A percentile compares a stretch with the other conserved stretches of the same genome.
These are phyloP conservation scores for Taphrina flavorubra DNA, from an alignment of 1,139 yeast species.

Conservation along the genomic window DNA sequence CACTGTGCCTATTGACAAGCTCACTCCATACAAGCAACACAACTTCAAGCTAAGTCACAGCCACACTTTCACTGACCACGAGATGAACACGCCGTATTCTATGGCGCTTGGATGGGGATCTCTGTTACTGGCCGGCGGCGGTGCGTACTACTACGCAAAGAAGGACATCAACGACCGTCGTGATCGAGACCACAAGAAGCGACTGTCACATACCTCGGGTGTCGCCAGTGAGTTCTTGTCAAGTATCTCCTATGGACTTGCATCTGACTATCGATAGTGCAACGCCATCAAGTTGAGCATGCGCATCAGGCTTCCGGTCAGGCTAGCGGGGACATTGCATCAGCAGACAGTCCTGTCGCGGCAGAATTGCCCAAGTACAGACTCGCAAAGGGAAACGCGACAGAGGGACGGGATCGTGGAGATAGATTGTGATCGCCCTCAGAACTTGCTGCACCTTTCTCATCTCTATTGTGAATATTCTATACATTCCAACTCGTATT, in stretches of 20 bases:
- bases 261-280: neutral
- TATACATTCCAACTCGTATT: no score
- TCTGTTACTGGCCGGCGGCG: conserved; percentile 35
- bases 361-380: conserved; percentile 15
- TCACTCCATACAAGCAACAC: neutral
- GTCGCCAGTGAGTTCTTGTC: conserved; percentile 12
- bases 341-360: neutral
- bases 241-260: no score
- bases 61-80: neutral
- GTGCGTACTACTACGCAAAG: conserved; percentile 38
- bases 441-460: no score
- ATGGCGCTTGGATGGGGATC: conserved; percentile 41
- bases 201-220: conserved; percentile 35
- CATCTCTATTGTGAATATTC: no score
- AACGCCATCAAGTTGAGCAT: conserved; percentile 9
- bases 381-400: conserved; percentile 30
- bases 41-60: neutral
- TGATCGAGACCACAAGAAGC: conserved; percentile 29
- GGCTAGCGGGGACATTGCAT: neutral
- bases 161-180: conserved; percentile 39
- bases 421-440: conserved; percentile 17
- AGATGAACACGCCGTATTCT: conserved; percentile 37
- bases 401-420: conserved; percentile 35
- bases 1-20: neutral
- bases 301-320: neutral